These are phyloP conservation scores for Penicillium corylophilum DNA, from an alignment of 2,329 filamentous ascomycete genomes.

Conservation along the genomic window DNA sequence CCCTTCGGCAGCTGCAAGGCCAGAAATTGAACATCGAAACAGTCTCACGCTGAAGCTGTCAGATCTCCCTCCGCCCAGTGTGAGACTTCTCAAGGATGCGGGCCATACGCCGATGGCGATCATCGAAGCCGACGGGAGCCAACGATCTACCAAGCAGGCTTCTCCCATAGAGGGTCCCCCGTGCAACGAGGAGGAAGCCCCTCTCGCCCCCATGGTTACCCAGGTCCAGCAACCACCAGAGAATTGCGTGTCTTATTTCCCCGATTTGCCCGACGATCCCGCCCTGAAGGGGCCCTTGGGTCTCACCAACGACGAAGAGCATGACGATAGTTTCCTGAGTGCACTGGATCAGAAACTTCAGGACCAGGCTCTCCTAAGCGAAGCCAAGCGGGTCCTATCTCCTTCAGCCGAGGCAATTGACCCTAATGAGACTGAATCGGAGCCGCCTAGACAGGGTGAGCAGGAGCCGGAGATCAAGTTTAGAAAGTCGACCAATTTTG, in stretches of 20 bases:
- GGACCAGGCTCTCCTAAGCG: slow-evolving; percentile 28
- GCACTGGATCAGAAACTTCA: slow-evolving; percentile 46
- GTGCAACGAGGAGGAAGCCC: slow-evolving; percentile 28
- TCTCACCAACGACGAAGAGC: slow-evolving; percentile 42
- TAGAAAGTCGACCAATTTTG: slow-evolving; percentile 48
- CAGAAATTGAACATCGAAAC: slow-evolving; percentile 28
- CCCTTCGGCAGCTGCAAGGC: slow-evolving; percentile 24
- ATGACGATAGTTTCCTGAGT: slow-evolving; percentile 42
- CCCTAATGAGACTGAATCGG: slow-evolving; percentile 25
- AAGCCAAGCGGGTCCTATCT: slow-evolving; percentile 30
- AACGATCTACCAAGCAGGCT: slow-evolving; percentile 19
- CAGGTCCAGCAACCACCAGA: slow-evolving; percentile 37
- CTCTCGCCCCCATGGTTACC: slow-evolving; percentile 33
- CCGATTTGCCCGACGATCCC: slow-evolving; percentile 43
- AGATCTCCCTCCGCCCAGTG: slow-evolving; percentile 39
- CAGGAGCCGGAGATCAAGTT: slow-evolving; percentile 42
- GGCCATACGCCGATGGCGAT: slow-evolving; percentile 48
- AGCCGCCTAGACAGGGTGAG: slow-evolving; percentile 25
- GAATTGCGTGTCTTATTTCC: slow-evolving; percentile 43
- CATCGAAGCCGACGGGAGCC: slow-evolving; percentile 36
- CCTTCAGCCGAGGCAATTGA: slow-evolving; percentile 24
- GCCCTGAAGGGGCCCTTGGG: slow-evolving; percentile 45
- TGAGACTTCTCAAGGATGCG: slow-evolving; percentile 42
- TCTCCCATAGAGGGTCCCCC: slow-evolving; percentile 23
- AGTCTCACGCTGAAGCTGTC: slow-evolving; percentile 37